phyloP scores from a whole-genome alignment of 1,139 yeast genomes.

The Geotrichum cucujoidarum region DNA sequence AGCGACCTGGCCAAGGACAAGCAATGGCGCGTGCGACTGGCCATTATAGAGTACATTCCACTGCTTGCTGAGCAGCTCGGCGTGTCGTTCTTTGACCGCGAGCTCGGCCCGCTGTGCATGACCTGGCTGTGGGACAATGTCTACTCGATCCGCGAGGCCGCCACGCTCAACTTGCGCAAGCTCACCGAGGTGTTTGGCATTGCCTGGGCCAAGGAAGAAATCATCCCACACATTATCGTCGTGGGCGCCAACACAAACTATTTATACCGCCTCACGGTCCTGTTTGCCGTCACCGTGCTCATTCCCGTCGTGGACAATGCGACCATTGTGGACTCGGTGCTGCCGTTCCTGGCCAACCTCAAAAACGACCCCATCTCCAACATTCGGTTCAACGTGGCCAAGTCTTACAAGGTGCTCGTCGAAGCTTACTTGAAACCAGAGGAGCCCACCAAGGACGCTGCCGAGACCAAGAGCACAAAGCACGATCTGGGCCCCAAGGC shows the following conservation, averaged over 20 bases:
- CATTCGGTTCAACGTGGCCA: constrained; percentile 91
- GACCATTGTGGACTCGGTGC: constrained; percentile 56
- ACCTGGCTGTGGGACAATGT: constrained; percentile 98
- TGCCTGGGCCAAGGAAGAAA: constrained; percentile 84
- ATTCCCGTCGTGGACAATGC: constrained; percentile 50
- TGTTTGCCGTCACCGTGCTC: constrained; percentile 78
- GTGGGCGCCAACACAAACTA: constrained; percentile 56
- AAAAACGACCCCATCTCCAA: constrained; percentile 84
- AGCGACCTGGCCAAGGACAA: constrained; percentile 92
- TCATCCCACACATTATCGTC: constrained; percentile 66
- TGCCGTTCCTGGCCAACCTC: constrained; percentile 73
- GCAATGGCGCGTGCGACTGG: constrained; percentile 96
- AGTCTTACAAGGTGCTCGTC: constrained; percentile 61
- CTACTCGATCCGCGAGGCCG: constrained; percentile 93
- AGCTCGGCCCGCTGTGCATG: constrained; percentile 82
- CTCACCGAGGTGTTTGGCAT: constrained; percentile 85
- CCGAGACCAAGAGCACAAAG: constrained; percentile 1
- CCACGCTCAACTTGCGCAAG: constrained; percentile 74
- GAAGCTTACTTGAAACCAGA: constrained; percentile 43
- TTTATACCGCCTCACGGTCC: constrained; percentile 84
- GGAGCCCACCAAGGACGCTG: not conserved
- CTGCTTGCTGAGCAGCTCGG: constrained; percentile 91
- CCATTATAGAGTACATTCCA: constrained; percentile 95
- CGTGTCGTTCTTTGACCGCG: constrained; percentile 85
- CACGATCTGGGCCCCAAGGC: constrained; percentile 18